Base-by-base conservation (phyloP, 2,329 filamentous ascomycete species). In the Diaporthe humulicola region DNA sequence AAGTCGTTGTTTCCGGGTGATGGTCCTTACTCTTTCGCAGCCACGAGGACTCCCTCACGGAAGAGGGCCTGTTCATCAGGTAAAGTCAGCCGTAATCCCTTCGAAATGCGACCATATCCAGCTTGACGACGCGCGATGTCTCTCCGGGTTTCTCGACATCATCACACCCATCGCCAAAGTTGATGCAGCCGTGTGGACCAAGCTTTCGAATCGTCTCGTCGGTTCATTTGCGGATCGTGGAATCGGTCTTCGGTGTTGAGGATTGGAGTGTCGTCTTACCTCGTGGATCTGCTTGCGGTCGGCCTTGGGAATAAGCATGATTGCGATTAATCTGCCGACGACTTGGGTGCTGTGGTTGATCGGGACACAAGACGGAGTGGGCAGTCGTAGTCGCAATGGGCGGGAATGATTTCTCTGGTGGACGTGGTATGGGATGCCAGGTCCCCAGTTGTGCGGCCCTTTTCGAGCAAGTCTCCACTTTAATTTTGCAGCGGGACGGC, bases 281-380 rank as follows among this genome's bases (percentile, higher is more conserved):
- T 93, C 96, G 93, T 99, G 97, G 90, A 99, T 98, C 94, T 95
- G 95, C 95, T 99, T 99, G 91, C 97, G 96, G 91, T 99, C 97
- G 88, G 95, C 94, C 94, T 98, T 98, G 88, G 97, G 97, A 88
- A 99, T 99, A 91, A 99, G 94, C 97, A 92, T 92, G 94, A 96
- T 90, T 87, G 86, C 73, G 73, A 74, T 76, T 87, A 87, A 86
- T 87, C 86, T 83, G 84, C 85, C 86, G 87, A 90, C 74, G 71
- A 74, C 57, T 88, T 88, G 88, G 84, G 82, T 82, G 81, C 80
- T 83, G 83, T 88, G 80, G 80, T 82, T 82, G 83, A 77, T 76
- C 77, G 75, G 72, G 67, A 60, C 56, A 42, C 72, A 70, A 69
- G 74, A 36, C 64, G 70, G 70, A 69, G 73, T 66, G 61, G 72